Evolutionary conservation across 306 rosid genomes (phyloP).

Genomic region (Nissolia schottii): DNA sequence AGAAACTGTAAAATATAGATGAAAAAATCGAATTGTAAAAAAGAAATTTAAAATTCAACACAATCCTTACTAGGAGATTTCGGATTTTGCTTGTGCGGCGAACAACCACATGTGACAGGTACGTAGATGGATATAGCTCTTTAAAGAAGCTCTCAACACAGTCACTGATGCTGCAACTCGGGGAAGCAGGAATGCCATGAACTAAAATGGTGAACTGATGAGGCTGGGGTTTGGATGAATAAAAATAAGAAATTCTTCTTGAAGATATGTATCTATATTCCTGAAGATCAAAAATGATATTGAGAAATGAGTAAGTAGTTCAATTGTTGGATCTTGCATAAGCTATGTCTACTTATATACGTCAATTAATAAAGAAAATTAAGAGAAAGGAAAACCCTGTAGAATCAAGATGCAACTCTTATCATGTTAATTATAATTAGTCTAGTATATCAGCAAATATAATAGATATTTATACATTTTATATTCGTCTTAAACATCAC

Average conservation of each 20-base stretch:
- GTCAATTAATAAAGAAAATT: constrained; percentile 16
- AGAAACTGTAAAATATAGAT: background rate
- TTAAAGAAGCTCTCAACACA: constrained; percentile 62
- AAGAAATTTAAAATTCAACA: constrained; percentile 8
- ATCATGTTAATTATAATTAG: background rate
- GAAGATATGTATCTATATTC: constrained; percentile 71
- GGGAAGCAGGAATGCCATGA: constrained; percentile 60
- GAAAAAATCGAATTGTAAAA: constrained; percentile 10
- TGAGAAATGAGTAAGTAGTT: constrained; percentile 24
- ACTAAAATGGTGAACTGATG: constrained; percentile 89
- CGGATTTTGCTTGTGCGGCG: constrained; percentile 56
- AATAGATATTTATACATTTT: background rate
- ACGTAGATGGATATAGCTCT: constrained; percentile 70
- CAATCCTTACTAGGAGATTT: constrained; percentile 59
- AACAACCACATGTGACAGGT: constrained; percentile 72
- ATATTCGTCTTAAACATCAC: background rate
- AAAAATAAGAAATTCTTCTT: constrained; percentile 67
- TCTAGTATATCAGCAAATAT: background rate
- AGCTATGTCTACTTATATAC: background rate
- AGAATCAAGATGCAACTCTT: background rate
- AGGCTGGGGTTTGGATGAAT: constrained; percentile 79
- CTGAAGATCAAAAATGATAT: constrained; percentile 44
- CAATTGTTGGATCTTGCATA: constrained; percentile 21
- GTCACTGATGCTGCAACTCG: constrained; percentile 51
- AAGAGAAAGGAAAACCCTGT: background rate